Evolutionary conservation across 1,284 basidiomycete species (phyloP), one percentile per base, ranked within the genome.

Genomic region (Grifola frondosa): DNA sequence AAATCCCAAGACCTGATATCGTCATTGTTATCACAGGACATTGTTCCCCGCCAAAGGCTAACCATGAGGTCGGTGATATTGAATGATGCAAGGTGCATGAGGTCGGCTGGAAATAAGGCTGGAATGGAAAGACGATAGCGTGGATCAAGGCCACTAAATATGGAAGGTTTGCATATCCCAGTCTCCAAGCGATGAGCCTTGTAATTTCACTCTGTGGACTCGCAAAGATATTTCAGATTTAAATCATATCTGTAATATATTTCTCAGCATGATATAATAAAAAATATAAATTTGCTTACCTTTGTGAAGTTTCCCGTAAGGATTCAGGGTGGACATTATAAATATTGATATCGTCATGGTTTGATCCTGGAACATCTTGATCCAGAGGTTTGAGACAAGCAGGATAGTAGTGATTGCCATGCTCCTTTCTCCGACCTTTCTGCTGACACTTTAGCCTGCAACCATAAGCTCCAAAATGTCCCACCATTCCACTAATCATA

Each of bases 391-490:
- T 29, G 7, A 38, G 21, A 37, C 26, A 28, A 35, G 31, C 42
- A 1, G 63, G 56, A 54, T 59, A 69, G 40, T 71, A 69, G 16
- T 64, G 61, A 11, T 40, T 23, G 8, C 28, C 46, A 1, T 48
- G 47, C 2, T 42, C 46, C 49, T 69, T 67, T 28, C 59, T 63
- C 2, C 61, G 53, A 13, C 68, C 67, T 38, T 42, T 48, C 22
- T 61, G 46, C 12, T 37, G 17, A 50, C 68, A 71, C 22, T 54
- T 52, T 0, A 64, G 15, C 0, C 57, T 53, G 45, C 70, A 72
- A 6, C 59, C 63, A 37, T 53, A 35, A 9, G 34, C 37, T 2
- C 67, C 67, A 38, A 44, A 50, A 44, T 67, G 65, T 4, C 65
- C 63, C 26, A 66, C 63, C n/a, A 46, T 33, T 2, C 68, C 67